Conservation (phyloP, 192 early-diverging fungal genomes). For the Thoreauomyces humboldtii region DNA sequence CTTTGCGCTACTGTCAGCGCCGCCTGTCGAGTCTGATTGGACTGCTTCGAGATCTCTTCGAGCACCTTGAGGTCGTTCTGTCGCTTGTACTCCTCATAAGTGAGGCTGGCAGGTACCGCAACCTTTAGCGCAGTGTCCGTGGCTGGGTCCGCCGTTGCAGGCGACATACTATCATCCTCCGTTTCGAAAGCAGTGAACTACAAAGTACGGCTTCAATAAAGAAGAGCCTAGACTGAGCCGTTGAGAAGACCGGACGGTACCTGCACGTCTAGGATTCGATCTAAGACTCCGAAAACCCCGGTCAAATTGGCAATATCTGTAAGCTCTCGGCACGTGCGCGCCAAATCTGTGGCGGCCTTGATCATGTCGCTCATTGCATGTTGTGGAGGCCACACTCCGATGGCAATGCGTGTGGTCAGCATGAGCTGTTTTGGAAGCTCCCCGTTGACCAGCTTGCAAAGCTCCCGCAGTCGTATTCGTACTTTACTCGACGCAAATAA, state of each 20-base stretch:
- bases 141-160: not conserved
- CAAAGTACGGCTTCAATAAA: no score
- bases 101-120: conserved; percentile 4
- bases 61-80: conserved; percentile 44
- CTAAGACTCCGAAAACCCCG: conserved; percentile 38
- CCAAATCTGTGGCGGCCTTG: conserved; percentile 39
- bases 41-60: conserved; percentile 44
- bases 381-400: conserved; percentile 55
- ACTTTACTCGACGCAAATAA: conserved; percentile 15
- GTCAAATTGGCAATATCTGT: conserved; percentile 41
- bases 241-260: no score
- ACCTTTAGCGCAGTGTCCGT: not conserved
- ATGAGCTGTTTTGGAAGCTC: conserved; percentile 46
- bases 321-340: conserved; percentile 32
- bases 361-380: conserved; percentile 50
- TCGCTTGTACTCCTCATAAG: conserved; percentile 44
- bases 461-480: conserved; percentile 15
- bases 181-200: conserved; percentile 35
- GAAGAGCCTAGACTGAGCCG: no score
- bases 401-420: conserved; percentile 49
- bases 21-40: not conserved
- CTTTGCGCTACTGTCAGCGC: not conserved
- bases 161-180: not conserved
- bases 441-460: conserved; percentile 19
- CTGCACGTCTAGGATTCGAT: conserved; percentile 37